Base-by-base conservation (phyloP, 331 rosid genomes). In the Quercus tomentella region DNA sequence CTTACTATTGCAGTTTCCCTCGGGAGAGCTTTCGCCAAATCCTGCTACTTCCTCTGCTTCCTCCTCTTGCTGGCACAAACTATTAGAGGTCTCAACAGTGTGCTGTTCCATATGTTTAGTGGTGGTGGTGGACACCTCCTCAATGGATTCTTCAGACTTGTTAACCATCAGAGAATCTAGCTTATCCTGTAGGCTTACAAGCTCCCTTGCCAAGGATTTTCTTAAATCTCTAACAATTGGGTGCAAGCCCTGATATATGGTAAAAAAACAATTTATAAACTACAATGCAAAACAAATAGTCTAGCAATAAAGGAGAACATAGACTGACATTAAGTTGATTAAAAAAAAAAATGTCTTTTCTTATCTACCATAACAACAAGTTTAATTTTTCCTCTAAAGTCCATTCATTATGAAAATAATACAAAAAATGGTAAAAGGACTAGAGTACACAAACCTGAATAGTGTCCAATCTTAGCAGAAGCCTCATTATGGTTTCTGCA, bases 171-270 rank as follows among this genome's bases (percentile, higher is more conserved):
- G 7, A 56, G 85, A 86, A 76, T 94, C 98, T 9, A 92, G 89
- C 84, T 77, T 88, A 66, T 89, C 98, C 76, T 94, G 95, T 80
- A 94, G 81, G 26, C 69, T 73, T 57, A 76, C 88, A 7, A 94
- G 97, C 86, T 91, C 97, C 76, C 82, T 94, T 12, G 95, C 98
- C 85, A 94, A 78, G 8, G 97, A 88, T 82, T 93, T 94, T 73
- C 97, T 89, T 9, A 80, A 57, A 72, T 91, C 98, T 82, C 97
- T 92, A 7, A 82, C 72, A 81, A 82, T 87, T 31, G 95, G 87
- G 41, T 79, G 89, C 80, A 94, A 68, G 69, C 97, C 97, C 98
- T 94, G 83, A 76, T 62, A 57, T 23, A 63, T 17, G 70, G 11
- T 58, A n/a, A 25, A 17, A 69, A 31, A 63, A 4, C 21, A 8